A percentile compares a stretch with the other conserved stretches of the same genome.
Conservation (phyloP, 1,284 basidiomycete genomes). For the Clitocybe nebularis region DNA sequence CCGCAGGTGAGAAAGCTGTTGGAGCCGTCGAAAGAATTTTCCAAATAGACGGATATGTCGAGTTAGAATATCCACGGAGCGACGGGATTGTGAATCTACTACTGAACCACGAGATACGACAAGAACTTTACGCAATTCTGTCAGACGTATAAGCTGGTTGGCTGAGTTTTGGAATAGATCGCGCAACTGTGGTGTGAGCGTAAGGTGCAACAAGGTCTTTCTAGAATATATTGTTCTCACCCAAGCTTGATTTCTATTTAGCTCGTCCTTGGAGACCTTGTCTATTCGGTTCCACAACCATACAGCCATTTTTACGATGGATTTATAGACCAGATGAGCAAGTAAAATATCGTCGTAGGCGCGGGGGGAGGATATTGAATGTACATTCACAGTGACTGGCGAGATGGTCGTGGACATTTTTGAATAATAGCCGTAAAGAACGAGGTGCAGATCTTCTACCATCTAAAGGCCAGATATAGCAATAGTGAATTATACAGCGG, state of each 20-base stretch:
- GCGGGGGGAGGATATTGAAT: slow-evolving; percentile 33
- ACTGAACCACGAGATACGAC: slow-evolving; percentile 28
- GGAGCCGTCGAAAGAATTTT: slow-evolving; percentile 72
- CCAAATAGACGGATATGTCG: slow-evolving; percentile 68
- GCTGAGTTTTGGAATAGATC: slow-evolving; percentile 59
- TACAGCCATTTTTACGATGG: slow-evolving; percentile 56
- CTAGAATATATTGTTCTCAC: slow-evolving; percentile 33
- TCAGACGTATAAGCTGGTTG: slow-evolving; percentile 49
- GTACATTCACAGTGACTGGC: slow-evolving; percentile 31
- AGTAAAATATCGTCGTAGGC: slow-evolving; percentile 52
- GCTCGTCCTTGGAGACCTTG: slow-evolving; percentile 38
- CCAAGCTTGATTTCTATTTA: slow-evolving; percentile 46
- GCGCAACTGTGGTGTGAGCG: slow-evolving; percentile 55
- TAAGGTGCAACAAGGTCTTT: no score
- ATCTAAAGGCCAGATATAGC: slow-evolving; percentile 38
- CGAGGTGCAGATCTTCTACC: slow-evolving; percentile 44
- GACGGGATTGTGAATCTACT: slow-evolving; percentile 32
- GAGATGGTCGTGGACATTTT: slow-evolving; percentile 46
- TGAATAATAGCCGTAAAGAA: slow-evolving; percentile 58
- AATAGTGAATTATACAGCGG: background rate
- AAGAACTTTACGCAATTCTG: slow-evolving; percentile 39
- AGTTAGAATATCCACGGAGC: slow-evolving; percentile 53
- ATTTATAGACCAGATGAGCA: slow-evolving; percentile 69
- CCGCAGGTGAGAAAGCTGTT: slow-evolving; percentile 52
- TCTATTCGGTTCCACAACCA: slow-evolving; percentile 68